A percentile compares a stretch with the other conserved stretches of the same genome.
phyloP scores from a whole-genome alignment of 2,329 filamentous ascomycete genomes.

The Pleurostoma richardsiae region DNA sequence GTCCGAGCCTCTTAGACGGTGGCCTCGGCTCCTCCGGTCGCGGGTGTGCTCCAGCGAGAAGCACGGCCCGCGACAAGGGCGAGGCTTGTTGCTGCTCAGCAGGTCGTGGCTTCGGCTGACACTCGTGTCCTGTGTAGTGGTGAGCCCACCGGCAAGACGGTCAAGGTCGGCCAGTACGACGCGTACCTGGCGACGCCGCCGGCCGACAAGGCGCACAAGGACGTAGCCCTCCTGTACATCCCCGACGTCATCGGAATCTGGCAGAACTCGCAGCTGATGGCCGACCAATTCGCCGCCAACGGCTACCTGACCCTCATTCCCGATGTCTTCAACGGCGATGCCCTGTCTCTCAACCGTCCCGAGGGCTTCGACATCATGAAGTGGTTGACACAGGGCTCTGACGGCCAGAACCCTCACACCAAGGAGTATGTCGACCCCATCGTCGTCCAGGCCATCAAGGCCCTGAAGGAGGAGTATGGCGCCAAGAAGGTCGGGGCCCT shows the following conservation, averaged over 20 bases:
- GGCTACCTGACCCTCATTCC: constrained; percentile 66
- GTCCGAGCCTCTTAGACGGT: neutral
- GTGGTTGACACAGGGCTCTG: constrained; percentile 38
- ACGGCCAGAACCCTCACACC: constrained; percentile 45
- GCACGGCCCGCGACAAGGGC: too few species aligned
- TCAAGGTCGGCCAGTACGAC: constrained; percentile 41
- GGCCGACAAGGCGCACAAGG: constrained; percentile 30
- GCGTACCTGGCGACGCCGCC: constrained; percentile 47
- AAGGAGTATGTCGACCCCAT: constrained; percentile 38
- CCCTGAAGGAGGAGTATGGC: constrained; percentile 50
- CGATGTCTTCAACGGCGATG: constrained; percentile 66
- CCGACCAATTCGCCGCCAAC: constrained; percentile 70
- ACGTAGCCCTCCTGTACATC: constrained; percentile 38
- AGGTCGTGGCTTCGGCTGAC: neutral
- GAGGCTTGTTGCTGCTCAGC: too few species aligned
- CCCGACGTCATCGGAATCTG: constrained; percentile 48
- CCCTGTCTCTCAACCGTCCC: constrained; percentile 47
- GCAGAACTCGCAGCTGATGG: constrained; percentile 60
- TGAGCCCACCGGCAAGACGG: constrained; percentile 35
- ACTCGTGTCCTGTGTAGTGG: constrained; percentile 29
- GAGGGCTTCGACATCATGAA: constrained; percentile 32
- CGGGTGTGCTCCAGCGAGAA: too few species aligned
- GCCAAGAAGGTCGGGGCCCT: constrained; percentile 57
- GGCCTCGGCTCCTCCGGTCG: too few species aligned
- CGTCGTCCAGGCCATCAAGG: constrained; percentile 46